Evolutionary conservation across 2,329 filamentous ascomycete genomes (phyloP).

Genomic region (Hypoxylon sp.): DNA sequence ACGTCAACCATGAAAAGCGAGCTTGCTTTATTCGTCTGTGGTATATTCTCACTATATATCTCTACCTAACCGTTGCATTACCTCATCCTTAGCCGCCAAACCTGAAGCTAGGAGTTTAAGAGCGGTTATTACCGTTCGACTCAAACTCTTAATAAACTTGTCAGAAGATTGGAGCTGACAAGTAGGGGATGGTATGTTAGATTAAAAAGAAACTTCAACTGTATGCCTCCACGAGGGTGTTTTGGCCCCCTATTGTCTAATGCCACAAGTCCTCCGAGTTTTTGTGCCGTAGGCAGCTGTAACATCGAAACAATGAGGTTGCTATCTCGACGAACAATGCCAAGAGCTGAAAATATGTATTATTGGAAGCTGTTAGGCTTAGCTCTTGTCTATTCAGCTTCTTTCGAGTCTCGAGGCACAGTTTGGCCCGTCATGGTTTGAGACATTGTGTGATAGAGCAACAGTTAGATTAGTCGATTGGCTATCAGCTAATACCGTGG

Average conservation of each 20-base stretch:
- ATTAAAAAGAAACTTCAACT: not conserved
- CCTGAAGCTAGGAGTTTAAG: not conserved
- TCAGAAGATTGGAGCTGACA: not conserved
- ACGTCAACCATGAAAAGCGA: not conserved
- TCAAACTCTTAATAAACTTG: not conserved
- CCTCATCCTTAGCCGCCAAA: not conserved
- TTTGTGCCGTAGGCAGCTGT: not conserved
- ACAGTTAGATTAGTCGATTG: not conserved
- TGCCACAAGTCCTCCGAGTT: too few species aligned
- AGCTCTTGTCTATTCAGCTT: not conserved
- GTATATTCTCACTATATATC: not conserved
- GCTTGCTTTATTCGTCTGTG: too few species aligned
- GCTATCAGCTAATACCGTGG: not conserved
- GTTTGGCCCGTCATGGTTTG: not conserved
- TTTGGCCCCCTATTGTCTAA: not conserved
- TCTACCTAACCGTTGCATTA: not conserved
- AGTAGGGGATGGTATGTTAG: not conserved
- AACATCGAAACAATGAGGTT: not conserved
- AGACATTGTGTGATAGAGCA: not conserved
- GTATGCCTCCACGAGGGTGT: not conserved
- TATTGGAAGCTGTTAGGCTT: not conserved
- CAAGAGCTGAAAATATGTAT: not conserved
- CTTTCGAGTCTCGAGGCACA: not conserved
- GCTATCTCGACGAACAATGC: not conserved
- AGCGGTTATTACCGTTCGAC: not conserved